Base-by-base conservation (phyloP, 768 basidiomycete genomes). In the Trametes cubensis region DNA sequence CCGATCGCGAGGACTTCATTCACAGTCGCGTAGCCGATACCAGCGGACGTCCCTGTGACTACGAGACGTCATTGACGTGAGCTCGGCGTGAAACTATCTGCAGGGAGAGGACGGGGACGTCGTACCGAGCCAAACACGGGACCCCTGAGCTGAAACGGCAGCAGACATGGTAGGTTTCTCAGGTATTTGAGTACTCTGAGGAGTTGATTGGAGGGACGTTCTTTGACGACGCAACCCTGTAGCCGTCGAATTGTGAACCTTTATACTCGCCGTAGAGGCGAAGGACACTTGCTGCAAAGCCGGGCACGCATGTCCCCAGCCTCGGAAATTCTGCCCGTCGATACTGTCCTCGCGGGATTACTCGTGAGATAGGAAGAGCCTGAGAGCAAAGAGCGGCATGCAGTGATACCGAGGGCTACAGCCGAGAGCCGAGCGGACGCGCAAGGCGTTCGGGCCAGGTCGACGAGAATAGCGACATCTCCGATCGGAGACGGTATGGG, bases 31-130 rank as follows among this genome's bases (percentile, higher is more conserved):
- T 67, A 63, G 0, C 76, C 76, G 8, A 77, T 64, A 14, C 76
- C 76, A 26, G 68, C 60, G 15, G 74, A 75, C 15, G 70, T 63
- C 14, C 75, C 76, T 15, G 76, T 76, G 15, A 76, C 74, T 75
- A 40, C 21, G 46, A 47, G 38, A 25, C 18, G 6, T 15, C 17
- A 21, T 18, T 2, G 18, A 40, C 21, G 48, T 25, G 23, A 49
- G 23, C 23, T 5, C 5, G 25, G 30, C 15, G 4, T 6, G 14
- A 30, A 17, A 49, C 48, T 25, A 17, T 26, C 14, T 17, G 23
- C 11, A 5, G 6, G 55, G 18, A 34, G 21, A 15, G 39, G 39
- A 41, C 6, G 18, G 13, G 15, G 25, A 6, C 11, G 30, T 47
- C 55, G 20, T 48, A 62, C 60, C 48, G 53, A 62, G 54, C 60